Conservation (phyloP, 208 protist species). For the Cochliopodium minus region DNA sequence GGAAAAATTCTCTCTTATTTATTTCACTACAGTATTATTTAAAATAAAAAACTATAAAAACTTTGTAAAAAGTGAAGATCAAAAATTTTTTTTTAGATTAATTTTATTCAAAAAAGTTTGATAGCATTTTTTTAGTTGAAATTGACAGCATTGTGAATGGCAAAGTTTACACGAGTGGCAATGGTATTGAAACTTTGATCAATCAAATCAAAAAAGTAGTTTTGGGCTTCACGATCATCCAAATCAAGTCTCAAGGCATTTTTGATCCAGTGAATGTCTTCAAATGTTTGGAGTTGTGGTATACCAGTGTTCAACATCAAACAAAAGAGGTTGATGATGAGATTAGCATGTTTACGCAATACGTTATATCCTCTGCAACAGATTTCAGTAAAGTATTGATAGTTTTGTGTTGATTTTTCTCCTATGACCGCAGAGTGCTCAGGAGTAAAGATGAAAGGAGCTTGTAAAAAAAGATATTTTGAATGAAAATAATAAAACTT, state of each 20-base stretch:
- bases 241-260: slow-evolving; percentile 38
- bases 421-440: slow-evolving; percentile 54
- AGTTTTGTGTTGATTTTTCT: slow-evolving; percentile 35
- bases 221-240: slow-evolving; percentile 40
- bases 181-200: slow-evolving; percentile 41
- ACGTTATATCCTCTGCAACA: slow-evolving; percentile 85
- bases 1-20: too few species aligned
- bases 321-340: slow-evolving; percentile 75
- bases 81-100: too few species aligned
- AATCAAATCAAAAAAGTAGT: slow-evolving; percentile 54
- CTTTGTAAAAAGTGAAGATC: too few species aligned
- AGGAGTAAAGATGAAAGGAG: slow-evolving; percentile 68
- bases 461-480: too few species aligned
- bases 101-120: too few species aligned
- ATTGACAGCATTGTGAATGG: slow-evolving; percentile 62
- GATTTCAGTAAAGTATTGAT: slow-evolving; percentile 48
- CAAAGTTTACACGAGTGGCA: slow-evolving; percentile 57
- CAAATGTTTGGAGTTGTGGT: slow-evolving; percentile 47
- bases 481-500: too few species aligned
- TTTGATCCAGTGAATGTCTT: slow-evolving; percentile 56
- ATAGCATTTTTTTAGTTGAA: too few species aligned
- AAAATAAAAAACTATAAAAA: too few species aligned
- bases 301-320: slow-evolving; percentile 71
- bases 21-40: too few species aligned
- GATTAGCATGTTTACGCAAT: slow-evolving; percentile 64